These are phyloP conservation scores for Schrenkiella parvula DNA, from an alignment of 345 rosid genomes.

Conservation along the genomic window DNA sequence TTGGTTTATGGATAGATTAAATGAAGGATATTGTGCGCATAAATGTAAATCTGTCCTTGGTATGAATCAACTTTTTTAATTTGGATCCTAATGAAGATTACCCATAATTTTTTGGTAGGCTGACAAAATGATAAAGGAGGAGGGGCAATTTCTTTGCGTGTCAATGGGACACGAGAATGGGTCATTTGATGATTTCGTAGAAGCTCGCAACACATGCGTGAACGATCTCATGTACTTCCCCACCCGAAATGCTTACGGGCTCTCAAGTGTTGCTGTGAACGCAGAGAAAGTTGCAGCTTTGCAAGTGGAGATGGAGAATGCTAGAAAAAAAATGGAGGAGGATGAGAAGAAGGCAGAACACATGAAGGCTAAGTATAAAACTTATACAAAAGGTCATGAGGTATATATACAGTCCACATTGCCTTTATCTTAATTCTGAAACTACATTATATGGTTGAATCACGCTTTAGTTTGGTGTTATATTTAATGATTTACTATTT, in stretches of 20 bases:
- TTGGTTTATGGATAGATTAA: not conserved
- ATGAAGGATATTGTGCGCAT: not conserved
- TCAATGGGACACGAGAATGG: conserved; percentile 92
- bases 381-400: conserved; percentile 95
- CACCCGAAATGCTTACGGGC: conserved; percentile 78
- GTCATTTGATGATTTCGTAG: conserved; percentile 76
- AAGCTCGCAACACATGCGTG: conserved; percentile 84
- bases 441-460: not conserved
- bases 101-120: conserved; percentile 48
- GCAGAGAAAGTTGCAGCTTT: conserved; percentile 84
- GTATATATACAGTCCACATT: conserved; percentile 34
- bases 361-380: conserved; percentile 73
- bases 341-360: conserved; percentile 85
- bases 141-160: conserved; percentile 60
- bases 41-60: not conserved
- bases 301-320: conserved; percentile 71
- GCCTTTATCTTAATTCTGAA: not conserved
- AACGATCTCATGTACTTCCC: conserved; percentile 98
- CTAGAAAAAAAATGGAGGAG: conserved; percentile 65
- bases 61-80: conserved; percentile 5
- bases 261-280: conserved; percentile 90
- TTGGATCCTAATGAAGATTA: not conserved
- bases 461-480: not conserved
- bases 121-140: conserved; percentile 61
- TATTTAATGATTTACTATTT: not conserved